These are phyloP conservation scores for Flaveria sonorensis DNA, from an alignment of 129 eudicot genomes.

Conservation along the genomic window DNA sequence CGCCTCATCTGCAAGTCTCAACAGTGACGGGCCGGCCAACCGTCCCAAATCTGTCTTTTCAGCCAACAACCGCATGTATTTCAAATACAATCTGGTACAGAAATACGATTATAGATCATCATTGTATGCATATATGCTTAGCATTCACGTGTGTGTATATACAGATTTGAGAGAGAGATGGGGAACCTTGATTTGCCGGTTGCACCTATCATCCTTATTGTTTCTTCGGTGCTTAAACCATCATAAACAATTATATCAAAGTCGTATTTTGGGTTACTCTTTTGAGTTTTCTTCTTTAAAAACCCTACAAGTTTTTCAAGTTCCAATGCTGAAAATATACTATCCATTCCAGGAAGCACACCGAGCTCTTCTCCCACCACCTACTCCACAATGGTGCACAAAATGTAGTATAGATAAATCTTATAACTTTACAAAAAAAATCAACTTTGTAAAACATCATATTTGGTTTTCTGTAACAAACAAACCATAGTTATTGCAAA, in stretches of 20 bases:
- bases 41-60: constrained; percentile 94
- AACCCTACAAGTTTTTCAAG: constrained; percentile 68
- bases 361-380: constrained; percentile 97
- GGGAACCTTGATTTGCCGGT: constrained; percentile 73
- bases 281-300: constrained; percentile 39
- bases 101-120: not conserved
- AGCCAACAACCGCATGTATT: constrained; percentile 68
- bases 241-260: constrained; percentile 77
- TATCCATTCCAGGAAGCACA: constrained; percentile 99
- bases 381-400: constrained; percentile 48
- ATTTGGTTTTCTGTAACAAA: too few species aligned
- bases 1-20: constrained; percentile 79
- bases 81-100: constrained; percentile 69
- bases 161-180: not conserved
- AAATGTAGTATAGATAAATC: not conserved
- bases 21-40: constrained; percentile 76
- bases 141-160: not conserved
- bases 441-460: not conserved
- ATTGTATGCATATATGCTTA: not conserved
- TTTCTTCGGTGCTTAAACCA: constrained; percentile 82
- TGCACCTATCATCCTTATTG: constrained; percentile 83
- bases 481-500: not conserved
- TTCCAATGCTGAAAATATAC: constrained; percentile 72
- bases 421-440: not conserved
- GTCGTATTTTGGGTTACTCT: constrained; percentile 41